Evolutionary conservation across 257 asterid species (phyloP).

Genomic region (Gardenia jasminoides): DNA sequence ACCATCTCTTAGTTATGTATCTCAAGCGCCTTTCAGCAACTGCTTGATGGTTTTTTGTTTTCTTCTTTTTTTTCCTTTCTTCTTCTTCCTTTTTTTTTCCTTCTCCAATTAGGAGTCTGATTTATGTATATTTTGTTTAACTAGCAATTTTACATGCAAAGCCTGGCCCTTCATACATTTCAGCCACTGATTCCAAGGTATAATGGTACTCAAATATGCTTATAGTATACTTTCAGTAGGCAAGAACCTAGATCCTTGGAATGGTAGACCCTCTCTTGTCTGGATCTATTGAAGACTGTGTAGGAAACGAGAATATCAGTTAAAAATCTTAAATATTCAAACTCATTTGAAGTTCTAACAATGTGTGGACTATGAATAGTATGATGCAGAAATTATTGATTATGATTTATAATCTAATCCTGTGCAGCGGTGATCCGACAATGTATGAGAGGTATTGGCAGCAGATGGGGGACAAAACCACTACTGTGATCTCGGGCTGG

Average conservation of each 20-base stretch:
- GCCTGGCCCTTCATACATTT: background rate
- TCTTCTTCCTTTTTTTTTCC: background rate
- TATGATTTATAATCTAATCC: background rate
- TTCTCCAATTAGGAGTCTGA: background rate
- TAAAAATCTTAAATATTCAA: background rate
- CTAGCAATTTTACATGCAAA: background rate
- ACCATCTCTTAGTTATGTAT: conserved; percentile 34
- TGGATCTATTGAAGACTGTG: background rate
- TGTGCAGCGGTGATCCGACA: conserved; percentile 87
- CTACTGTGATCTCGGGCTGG: conserved; percentile 79
- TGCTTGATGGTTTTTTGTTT: background rate
- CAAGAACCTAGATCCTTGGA: conserved; percentile 6
- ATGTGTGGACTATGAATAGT: background rate
- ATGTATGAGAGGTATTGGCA: conserved; percentile 91
- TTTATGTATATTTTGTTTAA: background rate
- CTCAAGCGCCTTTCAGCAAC: background rate
- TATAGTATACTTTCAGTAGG: background rate
- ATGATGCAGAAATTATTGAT: background rate
- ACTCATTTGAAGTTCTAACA: background rate
- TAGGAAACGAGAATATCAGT: background rate
- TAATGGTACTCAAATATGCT: conserved; percentile 23
- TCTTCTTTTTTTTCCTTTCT: background rate
- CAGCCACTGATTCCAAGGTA: conserved; percentile 31
- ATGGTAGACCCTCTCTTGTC: conserved; percentile 10
- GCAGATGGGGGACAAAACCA: conserved; percentile 60